Conservation (phyloP, 2,329 filamentous ascomycete genomes). For the Metarhizium album region DNA sequence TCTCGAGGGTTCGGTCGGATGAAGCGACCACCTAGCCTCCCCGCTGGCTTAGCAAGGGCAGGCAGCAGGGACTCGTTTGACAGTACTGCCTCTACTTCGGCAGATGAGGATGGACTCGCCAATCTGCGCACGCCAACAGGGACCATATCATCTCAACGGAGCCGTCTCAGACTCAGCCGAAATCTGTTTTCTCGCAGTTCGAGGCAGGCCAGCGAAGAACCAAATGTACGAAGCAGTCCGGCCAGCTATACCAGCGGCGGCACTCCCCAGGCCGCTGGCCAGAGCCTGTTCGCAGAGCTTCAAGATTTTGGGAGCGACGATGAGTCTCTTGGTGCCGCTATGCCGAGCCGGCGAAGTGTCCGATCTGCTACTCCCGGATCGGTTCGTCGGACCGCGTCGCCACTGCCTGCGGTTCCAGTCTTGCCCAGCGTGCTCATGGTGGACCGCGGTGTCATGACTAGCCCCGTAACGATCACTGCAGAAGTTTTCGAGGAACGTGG, state of each 20-base stretch:
- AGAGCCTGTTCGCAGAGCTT: slow-evolving; percentile 87
- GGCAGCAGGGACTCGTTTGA: slow-evolving; percentile 58
- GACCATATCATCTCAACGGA: slow-evolving; percentile 52
- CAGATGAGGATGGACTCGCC: slow-evolving; percentile 53
- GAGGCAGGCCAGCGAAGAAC: slow-evolving; percentile 50
- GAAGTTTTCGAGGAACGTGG: slow-evolving; percentile 6
- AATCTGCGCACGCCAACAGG: slow-evolving; percentile 51
- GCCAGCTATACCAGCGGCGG: slow-evolving; percentile 43
- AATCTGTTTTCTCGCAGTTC: slow-evolving; percentile 49
- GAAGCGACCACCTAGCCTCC: slow-evolving; percentile 30
- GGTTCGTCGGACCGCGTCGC: slow-evolving; percentile 30
- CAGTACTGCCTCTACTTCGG: slow-evolving; percentile 83
- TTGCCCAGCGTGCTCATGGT: slow-evolving; percentile 46
- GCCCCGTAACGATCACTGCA: slow-evolving; percentile 34
- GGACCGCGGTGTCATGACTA: slow-evolving; percentile 51
- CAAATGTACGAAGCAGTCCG: slow-evolving; percentile 46
- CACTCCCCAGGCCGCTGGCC: slow-evolving; percentile 43
- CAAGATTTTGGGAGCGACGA: slow-evolving; percentile 69
- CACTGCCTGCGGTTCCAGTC: slow-evolving; percentile 37
- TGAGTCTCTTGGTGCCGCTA: slow-evolving; percentile 53
- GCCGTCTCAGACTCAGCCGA: slow-evolving; percentile 61
- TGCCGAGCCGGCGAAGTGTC: slow-evolving; percentile 40
- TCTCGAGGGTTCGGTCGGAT: slow-evolving; percentile 32
- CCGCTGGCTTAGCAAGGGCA: slow-evolving; percentile 28
- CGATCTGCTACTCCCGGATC: slow-evolving; percentile 40